Evolutionary conservation across 2,329 filamentous ascomycete species (phyloP), one percentile per base, ranked within the genome.

Genomic region (Phyllachora maydis): DNA sequence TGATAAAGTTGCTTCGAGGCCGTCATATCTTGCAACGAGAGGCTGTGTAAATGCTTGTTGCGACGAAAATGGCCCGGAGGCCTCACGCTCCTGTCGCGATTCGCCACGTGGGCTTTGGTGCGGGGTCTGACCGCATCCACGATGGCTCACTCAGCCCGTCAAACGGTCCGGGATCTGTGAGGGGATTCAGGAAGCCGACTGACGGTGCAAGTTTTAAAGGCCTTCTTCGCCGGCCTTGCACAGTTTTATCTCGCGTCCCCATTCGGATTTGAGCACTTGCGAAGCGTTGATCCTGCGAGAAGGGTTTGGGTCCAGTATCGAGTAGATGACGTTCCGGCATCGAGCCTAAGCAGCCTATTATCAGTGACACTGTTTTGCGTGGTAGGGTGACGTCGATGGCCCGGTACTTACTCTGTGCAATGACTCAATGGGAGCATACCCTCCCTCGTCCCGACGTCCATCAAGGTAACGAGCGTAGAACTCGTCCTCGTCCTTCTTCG

Each of bases 261-360:
- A 98, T 55, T 98, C 88, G 4, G 85, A 95, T 50, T 92, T 92
- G 40, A 98, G 68, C 27, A 95, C 81, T 52, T 98, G 88, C 19
- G 83, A 85, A 28, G 88, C 85, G 15, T 82, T 93, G 44, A 98
- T 85, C 37, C 88, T 79, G 33, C 88, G 75, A 27, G 67, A 67
- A 14, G 88, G 82, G 45, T 92, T 93, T 15, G 88, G 88, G 42
- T 98, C 88, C 21, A 98, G 64, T 33, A 98, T 92, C 12, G 83
- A 95, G 53, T 98, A 98, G 43, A 98, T 93, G 39, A 98, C 88
- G 39, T 98, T 98, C 31, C 88, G 77, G 51, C 88, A 98, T 38
- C 85, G 81, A 36, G 83, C 83, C 85, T 95, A 34, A 10, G n/a
- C n/a, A n/a, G n/a, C n/a, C n/a, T n/a, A n/a, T n/a, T n/a, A n/a